A percentile compares a stretch with the other conserved stretches of the same genome.
phyloP scores from a whole-genome alignment of 2,329 filamentous ascomycete genomes.

The Chalaropsis ovoidea region DNA sequence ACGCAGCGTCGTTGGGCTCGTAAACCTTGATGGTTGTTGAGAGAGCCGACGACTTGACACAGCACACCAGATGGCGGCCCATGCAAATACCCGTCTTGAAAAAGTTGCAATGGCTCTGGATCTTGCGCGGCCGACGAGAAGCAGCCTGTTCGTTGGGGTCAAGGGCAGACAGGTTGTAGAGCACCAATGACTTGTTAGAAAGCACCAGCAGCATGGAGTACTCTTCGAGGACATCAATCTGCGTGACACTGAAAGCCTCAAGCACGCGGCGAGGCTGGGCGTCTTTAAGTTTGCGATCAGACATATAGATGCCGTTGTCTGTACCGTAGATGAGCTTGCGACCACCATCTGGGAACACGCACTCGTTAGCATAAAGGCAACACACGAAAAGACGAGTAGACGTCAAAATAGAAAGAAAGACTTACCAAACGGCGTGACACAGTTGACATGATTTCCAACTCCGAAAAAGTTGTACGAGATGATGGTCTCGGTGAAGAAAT shows the following conservation, averaged over 20 bases:
- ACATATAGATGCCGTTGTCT: constrained; percentile 84
- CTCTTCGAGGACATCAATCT: constrained; percentile 92
- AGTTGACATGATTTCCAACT: constrained; percentile 74
- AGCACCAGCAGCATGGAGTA: constrained; percentile 85
- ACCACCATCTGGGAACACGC: constrained; percentile 59
- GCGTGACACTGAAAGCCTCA: constrained; percentile 77
- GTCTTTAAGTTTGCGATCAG: constrained; percentile 83
- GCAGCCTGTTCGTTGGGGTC: constrained; percentile 73
- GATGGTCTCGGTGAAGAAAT: constrained; percentile 71
- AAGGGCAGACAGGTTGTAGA: constrained; percentile 77
- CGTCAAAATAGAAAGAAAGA: constrained; percentile 3
- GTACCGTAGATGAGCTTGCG: constrained; percentile 91
- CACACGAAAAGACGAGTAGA: background rate
- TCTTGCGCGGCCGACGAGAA: constrained; percentile 84
- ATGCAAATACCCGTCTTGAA: constrained; percentile 96
- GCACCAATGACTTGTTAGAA: constrained; percentile 84
- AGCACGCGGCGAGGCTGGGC: constrained; percentile 69
- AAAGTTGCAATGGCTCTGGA: constrained; percentile 93
- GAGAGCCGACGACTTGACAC: constrained; percentile 85
- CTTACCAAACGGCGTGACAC: constrained; percentile 81
- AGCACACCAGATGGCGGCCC: constrained; percentile 87
- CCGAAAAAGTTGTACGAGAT: constrained; percentile 53
- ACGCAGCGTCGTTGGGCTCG: constrained; percentile 90
- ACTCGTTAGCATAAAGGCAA: constrained; percentile 25
- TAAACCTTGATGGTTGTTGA: constrained; percentile 99